Evolutionary conservation across 116 monocot genomes (phyloP).

Genomic region (Phalaenopsis hybrid): DNA sequence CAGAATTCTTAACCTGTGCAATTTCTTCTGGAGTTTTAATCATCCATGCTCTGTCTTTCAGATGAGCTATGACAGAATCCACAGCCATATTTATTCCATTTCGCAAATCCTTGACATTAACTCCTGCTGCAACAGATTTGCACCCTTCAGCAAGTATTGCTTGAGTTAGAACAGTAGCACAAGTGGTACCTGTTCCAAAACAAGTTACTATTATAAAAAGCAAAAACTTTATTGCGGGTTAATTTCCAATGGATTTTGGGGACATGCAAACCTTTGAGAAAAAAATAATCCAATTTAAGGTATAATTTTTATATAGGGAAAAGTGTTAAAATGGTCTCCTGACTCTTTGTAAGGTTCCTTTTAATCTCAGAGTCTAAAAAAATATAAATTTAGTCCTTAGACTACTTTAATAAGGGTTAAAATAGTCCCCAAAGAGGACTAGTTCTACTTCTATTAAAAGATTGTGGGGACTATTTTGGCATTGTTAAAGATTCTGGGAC

Average conservation of each 20-base stretch:
- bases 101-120: conserved; percentile 88
- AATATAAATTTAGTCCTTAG: too few species aligned
- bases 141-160: conserved; percentile 90
- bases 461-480: too few species aligned
- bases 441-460: too few species aligned
- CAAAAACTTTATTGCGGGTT: neutral
- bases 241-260: neutral
- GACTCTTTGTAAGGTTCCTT: too few species aligned
- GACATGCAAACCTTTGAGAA: neutral
- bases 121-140: conserved; percentile 79
- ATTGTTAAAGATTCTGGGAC: too few species aligned
- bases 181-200: conserved; percentile 67
- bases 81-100: conserved; percentile 65
- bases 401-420: too few species aligned
- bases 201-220: neutral
- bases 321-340: too few species aligned
- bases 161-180: conserved; percentile 76
- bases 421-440: too few species aligned
- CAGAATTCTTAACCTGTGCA: conserved; percentile 41
- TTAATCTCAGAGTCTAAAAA: too few species aligned
- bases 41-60: conserved; percentile 59
- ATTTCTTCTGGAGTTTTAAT: conserved; percentile 83
- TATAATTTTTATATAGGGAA: neutral
- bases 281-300: neutral
- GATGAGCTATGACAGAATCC: conserved; percentile 62